Evolutionary conservation across 2,329 filamentous ascomycete species (phyloP), one percentile per base, ranked within the genome.

Genomic region (Leptographium radiaticola): DNA sequence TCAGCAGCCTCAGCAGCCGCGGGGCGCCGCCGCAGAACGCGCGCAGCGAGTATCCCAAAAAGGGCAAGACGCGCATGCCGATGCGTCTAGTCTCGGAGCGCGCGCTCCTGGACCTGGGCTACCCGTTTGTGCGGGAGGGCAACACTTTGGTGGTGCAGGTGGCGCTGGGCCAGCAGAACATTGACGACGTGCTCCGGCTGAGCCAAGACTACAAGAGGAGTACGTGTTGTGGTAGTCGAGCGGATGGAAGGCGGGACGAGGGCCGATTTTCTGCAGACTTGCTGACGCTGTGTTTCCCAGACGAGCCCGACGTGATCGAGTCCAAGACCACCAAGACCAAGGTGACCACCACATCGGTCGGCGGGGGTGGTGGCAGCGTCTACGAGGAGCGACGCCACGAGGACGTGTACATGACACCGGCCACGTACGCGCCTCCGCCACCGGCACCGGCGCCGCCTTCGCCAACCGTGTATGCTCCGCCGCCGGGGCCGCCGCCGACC

Each of bases 61-160:
- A 86, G 67, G 90, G 90, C 62, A 95, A 90, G 75, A 96, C 90
- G 15, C 82, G 87, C 61, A 89, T 96, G 66, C 90, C 90, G 1
- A 82, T 80, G 56, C 80, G 85, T 54, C 74, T 95, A 56, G 87
- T 94, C 15, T 86, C 87, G 59, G 85, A 86, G 65, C 77, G 84
- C 57, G 90, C 88, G 2, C 78, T 96, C 38, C 83, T 87, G 58
- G 87, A 95, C 59, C 74, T 95, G 15, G 85, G 87, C 13, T 95
- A 95, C 67, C 87, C 88, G 0, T 96, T 83, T 62, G 78, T 87
- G 54, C 87, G 94, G 71, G 89, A 95, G 87, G 88, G 86, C 42
- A 84, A 86, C 60, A 86, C 85, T 25, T 81, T 93, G 61, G 79
- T 95, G 52, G 82, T 97, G 38, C 81, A 86, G 61, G 85, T 87